A percentile compares a stretch with the other conserved stretches of the same genome.
Evolutionary conservation across 2,329 filamentous ascomycete species (phyloP).

Genomic region (Talaromyces sp.): DNA sequence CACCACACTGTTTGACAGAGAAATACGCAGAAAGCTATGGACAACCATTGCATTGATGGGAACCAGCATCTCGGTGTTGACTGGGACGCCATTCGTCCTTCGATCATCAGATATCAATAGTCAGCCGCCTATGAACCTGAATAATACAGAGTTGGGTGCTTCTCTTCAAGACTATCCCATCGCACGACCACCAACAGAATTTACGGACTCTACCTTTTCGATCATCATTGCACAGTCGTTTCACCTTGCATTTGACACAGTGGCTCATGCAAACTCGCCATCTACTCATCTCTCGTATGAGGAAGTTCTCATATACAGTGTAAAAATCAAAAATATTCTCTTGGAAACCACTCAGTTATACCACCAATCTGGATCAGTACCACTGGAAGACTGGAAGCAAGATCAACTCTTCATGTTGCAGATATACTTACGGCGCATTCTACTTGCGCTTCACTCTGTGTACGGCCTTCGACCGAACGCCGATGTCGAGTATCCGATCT

Average conservation of each 20-base stretch:
- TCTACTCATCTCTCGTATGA: slow-evolving; percentile 20
- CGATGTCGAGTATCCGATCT: slow-evolving; percentile 26
- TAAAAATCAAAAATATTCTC: slow-evolving; percentile 21
- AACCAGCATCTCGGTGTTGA: slow-evolving; percentile 55
- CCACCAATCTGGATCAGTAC: slow-evolving; percentile 5
- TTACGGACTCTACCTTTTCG: slow-evolving; percentile 33
- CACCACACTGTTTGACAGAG: slow-evolving; percentile 40
- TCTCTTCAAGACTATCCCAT: slow-evolving; percentile 23
- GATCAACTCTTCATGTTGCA: slow-evolving; percentile 25
- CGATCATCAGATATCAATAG: slow-evolving; percentile 50
- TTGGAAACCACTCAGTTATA: slow-evolving; percentile 18
- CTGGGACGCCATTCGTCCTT: slow-evolving; percentile 53
- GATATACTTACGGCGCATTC: slow-evolving; percentile 31
- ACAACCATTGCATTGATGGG: slow-evolving; percentile 58
- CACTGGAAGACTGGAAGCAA: slow-evolving; percentile 19
- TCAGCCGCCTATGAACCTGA: slow-evolving; percentile 50
- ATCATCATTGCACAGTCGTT: slow-evolving; percentile 17
- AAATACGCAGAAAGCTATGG: slow-evolving; percentile 57
- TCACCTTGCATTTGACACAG: slow-evolving; percentile 20
- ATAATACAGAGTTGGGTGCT: slow-evolving; percentile 51
- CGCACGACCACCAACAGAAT: slow-evolving; percentile 24
- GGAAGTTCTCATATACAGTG: slow-evolving; percentile 21
- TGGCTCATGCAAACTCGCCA: slow-evolving; percentile 23
- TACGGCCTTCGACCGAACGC: slow-evolving; percentile 28
- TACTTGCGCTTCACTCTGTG: slow-evolving; percentile 30